Evolutionary conservation across 176 grass and related monocot genomes (phyloP), one percentile per base, ranked within the genome.

Genomic region (Neostapfia colusana): DNA sequence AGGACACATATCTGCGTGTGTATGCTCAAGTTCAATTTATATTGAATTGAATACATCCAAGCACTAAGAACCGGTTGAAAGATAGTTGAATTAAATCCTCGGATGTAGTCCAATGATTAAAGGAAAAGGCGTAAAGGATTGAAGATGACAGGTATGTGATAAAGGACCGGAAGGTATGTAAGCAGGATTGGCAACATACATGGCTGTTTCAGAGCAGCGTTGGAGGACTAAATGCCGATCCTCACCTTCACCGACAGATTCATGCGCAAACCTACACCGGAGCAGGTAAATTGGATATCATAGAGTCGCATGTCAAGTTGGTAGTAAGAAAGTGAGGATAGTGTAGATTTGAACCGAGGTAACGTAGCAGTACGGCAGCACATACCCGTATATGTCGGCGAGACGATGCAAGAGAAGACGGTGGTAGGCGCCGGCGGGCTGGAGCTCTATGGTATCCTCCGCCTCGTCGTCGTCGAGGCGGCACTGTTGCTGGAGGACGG

Each of bases 321-420:
- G 24, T 39, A 40, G 6, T 8, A 65, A 24, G 80, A 21, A 37
- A 50, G 14, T 8, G n/a, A 14, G 17, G 24, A 42, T 56, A 34
- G 34, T 58, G 17, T 34, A 12, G 36, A 57, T 24, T 12, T 35
- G 50, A 39, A 37, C 10, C 23, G 23, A 59, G 56, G 21, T 15
- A 4, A 31, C 5, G 20, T 31, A 48, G 59, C 10, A 6, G 45
- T 48, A 48, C 42, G 42, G 42, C 42, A 43, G 42, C 11, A 12
- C 42, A 37, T 74, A 98, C 95, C 95, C 91, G 15, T 88, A 98
- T 53, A 98, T 98, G 85, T 98, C 95, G 14, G 95, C 91, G 10
- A 98, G 91, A 5, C 91, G 89, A 79, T 98, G 95, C 71, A 94
- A 69, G 66, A 98, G 91, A 15, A 94, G 82, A 60, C 91, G 95